A percentile compares a stretch with the other conserved stretches of the same genome.
Evolutionary conservation across 345 rosid genomes (phyloP).

Genomic region (Gossypium arboreum): DNA sequence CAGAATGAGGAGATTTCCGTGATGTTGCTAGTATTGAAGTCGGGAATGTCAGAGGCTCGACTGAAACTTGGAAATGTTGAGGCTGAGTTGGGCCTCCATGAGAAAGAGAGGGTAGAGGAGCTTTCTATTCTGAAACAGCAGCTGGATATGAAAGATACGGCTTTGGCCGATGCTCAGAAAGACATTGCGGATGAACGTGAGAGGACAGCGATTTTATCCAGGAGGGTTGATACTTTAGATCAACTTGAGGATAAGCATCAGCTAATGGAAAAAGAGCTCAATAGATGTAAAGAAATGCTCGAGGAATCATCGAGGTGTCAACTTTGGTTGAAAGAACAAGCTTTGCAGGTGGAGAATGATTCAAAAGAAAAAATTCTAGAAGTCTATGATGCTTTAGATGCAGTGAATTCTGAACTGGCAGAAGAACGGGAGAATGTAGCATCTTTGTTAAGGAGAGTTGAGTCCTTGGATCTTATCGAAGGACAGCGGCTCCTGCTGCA

Average conservation of each 20-base stretch:
- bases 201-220: slow-evolving; percentile 20
- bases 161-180: slow-evolving; percentile 37
- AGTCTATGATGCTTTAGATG: slow-evolving; percentile 22
- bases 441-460: slow-evolving; percentile 34
- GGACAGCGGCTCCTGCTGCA: slow-evolving; percentile 37
- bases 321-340: slow-evolving; percentile 20
- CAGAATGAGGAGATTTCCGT: slow-evolving; percentile 65
- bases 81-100: slow-evolving; percentile 24
- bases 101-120: slow-evolving; percentile 43
- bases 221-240: slow-evolving; percentile 25
- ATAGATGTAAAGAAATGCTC: slow-evolving; percentile 23
- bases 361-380: slow-evolving; percentile 19
- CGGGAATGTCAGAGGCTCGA: slow-evolving; percentile 52
- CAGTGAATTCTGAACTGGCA: slow-evolving; percentile 12
- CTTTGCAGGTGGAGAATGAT: slow-evolving; percentile 17
- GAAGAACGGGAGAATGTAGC: slow-evolving; percentile 30
- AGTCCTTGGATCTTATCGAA: slow-evolving; percentile 36
- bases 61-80: slow-evolving; percentile 37
- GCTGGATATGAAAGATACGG: slow-evolving; percentile 51
- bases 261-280: slow-evolving; percentile 22
- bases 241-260: slow-evolving; percentile 21
- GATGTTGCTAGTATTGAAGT: slow-evolving; percentile 54
- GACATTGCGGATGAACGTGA: slow-evolving; percentile 44
- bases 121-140: slow-evolving; percentile 43
- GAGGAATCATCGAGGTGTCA: slow-evolving; percentile 28